Percentiles rank a stretch among this genome's conserved stretches.
Conservation (phyloP, 2,329 filamentous ascomycete species). For the Clarireedia hainanense region DNA sequence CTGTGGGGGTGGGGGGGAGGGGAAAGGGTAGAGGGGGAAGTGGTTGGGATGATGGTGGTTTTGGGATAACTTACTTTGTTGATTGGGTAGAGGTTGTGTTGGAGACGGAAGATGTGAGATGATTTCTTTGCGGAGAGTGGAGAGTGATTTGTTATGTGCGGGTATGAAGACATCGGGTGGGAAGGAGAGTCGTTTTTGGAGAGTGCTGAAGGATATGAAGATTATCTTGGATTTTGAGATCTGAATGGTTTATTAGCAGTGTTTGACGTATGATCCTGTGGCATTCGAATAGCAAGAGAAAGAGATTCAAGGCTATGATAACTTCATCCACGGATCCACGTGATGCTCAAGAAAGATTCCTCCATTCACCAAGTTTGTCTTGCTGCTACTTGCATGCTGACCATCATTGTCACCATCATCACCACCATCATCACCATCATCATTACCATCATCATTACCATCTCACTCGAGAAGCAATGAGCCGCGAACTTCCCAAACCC, state of each 20-base stretch:
- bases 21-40: no score
- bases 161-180: constrained; percentile 61
- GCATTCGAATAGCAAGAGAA: not conserved
- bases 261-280: no score
- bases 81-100: constrained; percentile 7
- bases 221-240: constrained; percentile 61
- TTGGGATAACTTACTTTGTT: constrained; percentile 33
- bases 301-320: not conserved
- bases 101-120: constrained; percentile 35
- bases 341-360: not conserved
- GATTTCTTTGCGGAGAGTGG: constrained; percentile 53
- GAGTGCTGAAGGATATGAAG: constrained; percentile 70
- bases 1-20: not conserved
- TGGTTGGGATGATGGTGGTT: no score
- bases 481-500: not conserved
- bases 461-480: not conserved
- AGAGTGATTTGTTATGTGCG: constrained; percentile 50
- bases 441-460: not conserved
- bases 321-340: not conserved
- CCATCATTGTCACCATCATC: no score
- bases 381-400: no score
- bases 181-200: constrained; percentile 46
- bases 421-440: not conserved
- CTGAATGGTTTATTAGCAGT: constrained; percentile 30
- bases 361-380: not conserved